Base-by-base conservation (phyloP, 2,329 filamentous ascomycete genomes). In the Penicillium sp. region DNA sequence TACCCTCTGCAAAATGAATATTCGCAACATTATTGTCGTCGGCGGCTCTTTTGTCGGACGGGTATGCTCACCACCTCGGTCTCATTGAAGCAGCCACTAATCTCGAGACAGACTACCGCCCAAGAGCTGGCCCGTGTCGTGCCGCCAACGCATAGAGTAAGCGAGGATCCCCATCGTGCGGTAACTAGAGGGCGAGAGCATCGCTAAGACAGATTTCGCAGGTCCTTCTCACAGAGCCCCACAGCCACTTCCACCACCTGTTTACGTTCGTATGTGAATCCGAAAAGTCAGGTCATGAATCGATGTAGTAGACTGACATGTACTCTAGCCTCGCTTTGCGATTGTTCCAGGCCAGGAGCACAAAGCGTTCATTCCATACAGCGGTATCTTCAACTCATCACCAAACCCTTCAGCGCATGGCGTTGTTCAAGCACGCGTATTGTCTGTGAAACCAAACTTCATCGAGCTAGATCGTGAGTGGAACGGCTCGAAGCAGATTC, bases 1-100 rank as follows among this genome's bases (percentile, higher is more conserved):
- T 8, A 27, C 8, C 24, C 24, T 6, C 8, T 21, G 29, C 34
- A 63, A 38, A 34, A 72, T 73, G 69, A 55, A 63, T 10, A 32
- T 36, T 18, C 67, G 66, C 14, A 73, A 72, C 49, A 63, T 73
- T n/a, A 62, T 73, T 29, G 68, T 73, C 8, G 63, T 73, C 18
- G 70, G 70, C 13, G 70, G 70, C 7, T 73, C 70, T 4, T 73
- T 72, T 50, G 70, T 73, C 21, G 70, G 70, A 24, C 65, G 67
- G 50, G 66, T 72, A 38, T 58, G 66, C 57, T 22, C 36, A 44
- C 13, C 32, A 13, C 31, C 11, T 29, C 18, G 22, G 16, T 31
- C 16, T 16, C 9, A 16, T 29, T 31, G 34, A 24, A 16, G 9
- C 32, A 39, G 31, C 16, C 13, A 46, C 48, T 63, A 47, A 65